Conservation (phyloP, 805 yeast genomes). For the Allodekkera sacchari region DNA sequence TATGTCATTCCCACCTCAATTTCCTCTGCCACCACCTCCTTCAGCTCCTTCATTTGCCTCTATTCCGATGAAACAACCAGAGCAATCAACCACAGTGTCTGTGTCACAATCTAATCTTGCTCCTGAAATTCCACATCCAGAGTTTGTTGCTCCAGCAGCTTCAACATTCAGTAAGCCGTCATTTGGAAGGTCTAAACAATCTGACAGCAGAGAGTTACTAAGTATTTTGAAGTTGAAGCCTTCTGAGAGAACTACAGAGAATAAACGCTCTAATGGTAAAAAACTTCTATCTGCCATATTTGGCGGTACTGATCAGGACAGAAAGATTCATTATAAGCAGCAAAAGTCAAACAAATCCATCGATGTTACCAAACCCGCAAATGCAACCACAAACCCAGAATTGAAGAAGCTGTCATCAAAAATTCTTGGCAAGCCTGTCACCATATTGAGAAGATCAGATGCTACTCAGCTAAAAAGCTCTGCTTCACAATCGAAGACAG, state of each 20-base stretch:
- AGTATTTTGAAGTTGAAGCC: constrained; percentile 19
- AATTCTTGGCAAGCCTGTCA: constrained; percentile 4
- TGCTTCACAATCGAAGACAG: too few relatives aligned
- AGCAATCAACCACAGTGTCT: too few relatives aligned
- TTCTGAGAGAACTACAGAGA: constrained; percentile 2
- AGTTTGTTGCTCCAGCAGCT: constrained; percentile 22
- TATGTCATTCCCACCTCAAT: constrained; percentile 8
- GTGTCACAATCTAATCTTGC: too few relatives aligned
- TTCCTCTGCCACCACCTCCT: constrained; percentile 5
- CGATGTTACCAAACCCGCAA: constrained; percentile 12
- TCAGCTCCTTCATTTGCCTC: constrained; percentile 3
- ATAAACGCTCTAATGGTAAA: too few relatives aligned
- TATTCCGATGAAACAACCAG: too few relatives aligned
- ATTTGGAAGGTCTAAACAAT: constrained; percentile 18
- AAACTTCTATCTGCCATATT: too few relatives aligned
- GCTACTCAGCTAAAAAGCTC: too few relatives aligned
- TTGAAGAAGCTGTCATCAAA: constrained; percentile 1
- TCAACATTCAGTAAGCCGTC: constrained; percentile 26
- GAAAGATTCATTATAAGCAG: too few relatives aligned
- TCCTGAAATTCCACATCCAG: constrained; percentile 5
- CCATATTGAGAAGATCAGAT: constrained; percentile 7
- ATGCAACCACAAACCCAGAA: constrained; percentile 5
- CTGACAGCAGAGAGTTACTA: constrained; percentile 25
- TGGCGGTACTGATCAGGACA: too few relatives aligned
- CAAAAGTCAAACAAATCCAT: constrained; percentile 1